Base-by-base conservation (phyloP, 2,329 filamentous ascomycete species). In the Diaporthe sp. region DNA sequence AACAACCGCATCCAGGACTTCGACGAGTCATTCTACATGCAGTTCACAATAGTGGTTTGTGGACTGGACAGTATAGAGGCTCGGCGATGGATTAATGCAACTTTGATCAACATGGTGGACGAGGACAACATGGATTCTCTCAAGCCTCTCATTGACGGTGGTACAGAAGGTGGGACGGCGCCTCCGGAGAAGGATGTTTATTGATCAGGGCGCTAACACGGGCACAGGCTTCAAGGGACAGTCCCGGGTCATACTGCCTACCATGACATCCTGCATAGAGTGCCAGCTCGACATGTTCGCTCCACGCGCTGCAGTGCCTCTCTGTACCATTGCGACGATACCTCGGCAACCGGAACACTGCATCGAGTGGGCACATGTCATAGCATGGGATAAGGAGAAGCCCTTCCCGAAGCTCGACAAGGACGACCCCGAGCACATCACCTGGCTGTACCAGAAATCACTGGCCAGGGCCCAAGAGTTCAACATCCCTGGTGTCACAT, bases 241-340 rank as follows among this genome's bases (percentile, higher is more conserved):
- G 83, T 94, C 96, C 1, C 92, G 96, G 81, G 96, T 99, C 76
- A 94, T 99, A 76, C 88, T 98, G 31, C 97, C 97, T 0, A 96
- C 95, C 6, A 91, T 99, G 81, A 97, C 96, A 25, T 98, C 95
- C 31, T 99, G 97, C 83, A 97, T 99, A 81, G 97, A 99, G 87
- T 99, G 97, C 82, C 97, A 99, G 82, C 91, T 99, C 39, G 97
- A 98, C 83, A 98, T 99, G 94, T 96, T 98, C 83, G 96, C 97
- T 0, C 97, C 97, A n/a, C 92, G 96, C 72, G 94, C 95, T n/a
- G 95, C 97, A 19, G 96, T 99, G 0, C 97, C 97, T 1, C 93
- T 99, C 39, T 99, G 97, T 84, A 99, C 97, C 4, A 92, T 99
- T 75, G 97, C 97, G 22, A 97, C 95, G 25, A 98, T 99, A 79